A percentile compares a stretch with the other conserved stretches of the same genome.
Evolutionary conservation across 106 monocot species (phyloP).

Genomic region (Dendrobium officinale): DNA sequence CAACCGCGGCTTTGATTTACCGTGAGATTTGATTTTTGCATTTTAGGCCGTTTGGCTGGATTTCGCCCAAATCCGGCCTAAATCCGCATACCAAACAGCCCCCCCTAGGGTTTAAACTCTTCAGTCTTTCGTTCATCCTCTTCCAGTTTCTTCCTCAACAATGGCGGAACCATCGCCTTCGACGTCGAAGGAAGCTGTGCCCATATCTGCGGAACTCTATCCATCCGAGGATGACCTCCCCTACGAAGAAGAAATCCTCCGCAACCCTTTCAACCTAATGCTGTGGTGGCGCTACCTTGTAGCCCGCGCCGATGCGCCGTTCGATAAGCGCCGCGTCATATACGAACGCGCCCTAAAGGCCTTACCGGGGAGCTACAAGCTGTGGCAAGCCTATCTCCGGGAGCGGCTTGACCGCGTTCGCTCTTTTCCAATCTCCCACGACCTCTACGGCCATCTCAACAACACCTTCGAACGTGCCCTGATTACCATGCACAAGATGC

Average conservation of each 20-base stretch:
- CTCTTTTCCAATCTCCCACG: conserved; percentile 53
- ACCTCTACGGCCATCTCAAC: conserved; percentile 52
- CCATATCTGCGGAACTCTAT: conserved; percentile 31
- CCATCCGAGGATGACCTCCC: conserved; percentile 48
- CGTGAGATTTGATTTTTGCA: too few relatives aligned
- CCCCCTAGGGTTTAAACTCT: too few relatives aligned
- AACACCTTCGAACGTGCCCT: conserved; percentile 95
- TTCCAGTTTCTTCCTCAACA: neutral
- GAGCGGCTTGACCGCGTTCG: conserved; percentile 72
- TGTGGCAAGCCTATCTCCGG: conserved; percentile 90
- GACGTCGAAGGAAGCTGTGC: neutral
- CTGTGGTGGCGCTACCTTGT: conserved; percentile 94
- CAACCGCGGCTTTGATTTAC: too few relatives aligned
- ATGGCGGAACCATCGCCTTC: neutral
- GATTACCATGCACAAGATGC: conserved; percentile 98
- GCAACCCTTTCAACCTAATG: conserved; percentile 82
- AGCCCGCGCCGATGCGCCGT: conserved; percentile 66
- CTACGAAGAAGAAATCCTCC: conserved; percentile 91
- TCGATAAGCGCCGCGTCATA: conserved; percentile 72
- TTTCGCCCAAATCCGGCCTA: too few relatives aligned
- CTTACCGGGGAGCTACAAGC: conserved; percentile 89
- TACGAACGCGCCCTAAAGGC: conserved; percentile 96
- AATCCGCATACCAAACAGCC: too few relatives aligned
- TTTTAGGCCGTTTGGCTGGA: too few relatives aligned
- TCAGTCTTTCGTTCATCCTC: neutral